These are phyloP conservation scores for Raffaelea arxii DNA, from an alignment of 2,329 filamentous ascomycete genomes.

Conservation along the genomic window DNA sequence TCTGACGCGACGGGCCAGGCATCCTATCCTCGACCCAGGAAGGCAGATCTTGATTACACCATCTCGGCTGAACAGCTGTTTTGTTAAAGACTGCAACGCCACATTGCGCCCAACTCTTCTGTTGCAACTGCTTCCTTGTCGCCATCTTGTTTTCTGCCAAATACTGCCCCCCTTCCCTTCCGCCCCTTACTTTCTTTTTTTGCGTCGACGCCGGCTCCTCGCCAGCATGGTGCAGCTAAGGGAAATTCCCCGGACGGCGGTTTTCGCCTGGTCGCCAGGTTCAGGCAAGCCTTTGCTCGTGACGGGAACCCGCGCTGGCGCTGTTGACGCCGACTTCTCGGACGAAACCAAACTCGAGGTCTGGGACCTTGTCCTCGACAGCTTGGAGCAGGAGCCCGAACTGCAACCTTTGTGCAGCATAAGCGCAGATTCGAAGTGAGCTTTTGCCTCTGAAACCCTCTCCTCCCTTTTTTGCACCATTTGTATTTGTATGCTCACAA, in stretches of 20 bases:
- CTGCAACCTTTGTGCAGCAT: conserved; percentile 78
- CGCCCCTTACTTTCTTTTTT: too few species aligned
- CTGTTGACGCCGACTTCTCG: conserved; percentile 94
- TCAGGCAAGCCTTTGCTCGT: conserved; percentile 71
- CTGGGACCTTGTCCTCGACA: conserved; percentile 85
- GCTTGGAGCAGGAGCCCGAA: conserved; percentile 65
- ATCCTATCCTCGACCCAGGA: conserved; percentile 1
- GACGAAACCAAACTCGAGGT: conserved; percentile 94
- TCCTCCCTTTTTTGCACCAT: neutral
- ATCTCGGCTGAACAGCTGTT: too few species aligned
- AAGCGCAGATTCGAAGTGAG: conserved; percentile 78
- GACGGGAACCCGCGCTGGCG: conserved; percentile 89
- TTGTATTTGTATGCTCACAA: neutral
- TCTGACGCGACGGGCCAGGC: conserved; percentile 2
- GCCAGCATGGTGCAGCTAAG: conserved; percentile 79
- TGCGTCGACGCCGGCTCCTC: neutral
- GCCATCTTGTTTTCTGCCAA: neutral
- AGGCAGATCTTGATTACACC: too few species aligned
- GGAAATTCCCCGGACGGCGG: conserved; percentile 92
- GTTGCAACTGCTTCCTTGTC: too few species aligned
- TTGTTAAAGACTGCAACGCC: too few species aligned
- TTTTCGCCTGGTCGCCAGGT: conserved; percentile 92
- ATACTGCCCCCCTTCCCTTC: neutral
- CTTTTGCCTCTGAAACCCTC: too few species aligned
- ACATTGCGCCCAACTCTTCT: neutral